Evolutionary conservation across 75 land plant species (phyloP).

Genomic region (Azolla pinnata): DNA sequence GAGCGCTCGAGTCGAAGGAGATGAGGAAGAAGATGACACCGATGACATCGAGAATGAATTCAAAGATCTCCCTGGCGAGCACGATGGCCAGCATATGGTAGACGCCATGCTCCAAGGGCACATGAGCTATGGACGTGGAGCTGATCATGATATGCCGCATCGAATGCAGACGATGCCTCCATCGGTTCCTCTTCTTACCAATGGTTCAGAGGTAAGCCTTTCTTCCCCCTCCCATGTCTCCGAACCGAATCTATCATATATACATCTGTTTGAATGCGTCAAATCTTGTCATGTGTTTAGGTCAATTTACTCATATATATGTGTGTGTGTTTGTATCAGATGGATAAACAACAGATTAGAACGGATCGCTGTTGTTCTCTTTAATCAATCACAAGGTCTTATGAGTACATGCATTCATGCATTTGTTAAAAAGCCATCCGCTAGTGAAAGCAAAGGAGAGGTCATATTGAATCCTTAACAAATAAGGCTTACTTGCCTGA

Average conservation of each 20-base stretch:
- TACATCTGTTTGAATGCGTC: background rate
- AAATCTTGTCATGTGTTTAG: background rate
- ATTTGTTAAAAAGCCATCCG: too few relatives aligned
- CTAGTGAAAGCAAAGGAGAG: too few relatives aligned
- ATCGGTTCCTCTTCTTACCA: slow-evolving; percentile 59
- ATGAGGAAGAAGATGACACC: slow-evolving; percentile 83
- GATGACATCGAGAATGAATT: slow-evolving; percentile 93
- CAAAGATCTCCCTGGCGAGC: slow-evolving; percentile 25
- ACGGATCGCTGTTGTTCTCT: too few relatives aligned
- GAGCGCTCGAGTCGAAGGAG: slow-evolving; percentile 77
- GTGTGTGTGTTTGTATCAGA: background rate
- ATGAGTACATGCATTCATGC: too few relatives aligned
- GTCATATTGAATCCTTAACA: too few relatives aligned
- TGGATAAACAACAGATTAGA: background rate
- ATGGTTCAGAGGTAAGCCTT: slow-evolving; percentile 58
- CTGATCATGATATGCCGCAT: slow-evolving; percentile 22
- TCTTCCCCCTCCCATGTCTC: background rate
- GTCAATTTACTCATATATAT: background rate
- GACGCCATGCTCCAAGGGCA: slow-evolving; percentile 49
- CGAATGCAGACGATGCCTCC: slow-evolving; percentile 24
- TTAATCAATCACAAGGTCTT: too few relatives aligned
- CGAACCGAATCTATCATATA: background rate
- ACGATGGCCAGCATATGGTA: slow-evolving; percentile 27
- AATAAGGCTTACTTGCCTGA: too few relatives aligned
- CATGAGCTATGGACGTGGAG: slow-evolving; percentile 44